Conservation (phyloP, 148 eudicot species). For the Pouteria glomerata region DNA sequence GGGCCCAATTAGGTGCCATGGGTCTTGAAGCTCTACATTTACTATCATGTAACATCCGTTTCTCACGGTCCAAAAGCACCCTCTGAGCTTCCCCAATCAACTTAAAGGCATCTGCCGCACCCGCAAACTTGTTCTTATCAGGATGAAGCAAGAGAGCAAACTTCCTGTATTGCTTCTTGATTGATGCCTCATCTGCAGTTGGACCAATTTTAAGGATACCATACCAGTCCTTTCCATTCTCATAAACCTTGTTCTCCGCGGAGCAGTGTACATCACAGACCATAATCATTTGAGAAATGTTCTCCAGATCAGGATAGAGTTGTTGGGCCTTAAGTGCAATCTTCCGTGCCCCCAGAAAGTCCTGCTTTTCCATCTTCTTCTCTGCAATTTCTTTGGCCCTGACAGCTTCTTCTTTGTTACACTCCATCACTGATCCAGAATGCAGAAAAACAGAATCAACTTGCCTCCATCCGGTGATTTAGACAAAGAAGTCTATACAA, state of each 20-base stretch:
- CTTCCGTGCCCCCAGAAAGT: slow-evolving; percentile 58
- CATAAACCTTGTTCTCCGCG: slow-evolving; percentile 44
- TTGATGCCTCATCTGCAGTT: slow-evolving; percentile 51
- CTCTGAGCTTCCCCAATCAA: slow-evolving; percentile 72
- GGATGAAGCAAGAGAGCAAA: slow-evolving; percentile 82
- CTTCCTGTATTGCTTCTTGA: slow-evolving; percentile 71
- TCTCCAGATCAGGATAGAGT: slow-evolving; percentile 59
- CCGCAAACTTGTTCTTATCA: slow-evolving; percentile 79
- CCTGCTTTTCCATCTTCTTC: slow-evolving; percentile 54
- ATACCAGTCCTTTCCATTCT: slow-evolving; percentile 64
- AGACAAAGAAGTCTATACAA: not conserved
- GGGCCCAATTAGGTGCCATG: slow-evolving; percentile 20
- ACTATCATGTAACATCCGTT: slow-evolving; percentile 36
- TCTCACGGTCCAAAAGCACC: slow-evolving; percentile 52
- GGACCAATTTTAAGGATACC: slow-evolving; percentile 62
- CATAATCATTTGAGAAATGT: slow-evolving; percentile 52
- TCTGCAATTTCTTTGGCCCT: slow-evolving; percentile 72
- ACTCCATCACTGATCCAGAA: slow-evolving; percentile 54
- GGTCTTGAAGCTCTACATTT: slow-evolving; percentile 28
- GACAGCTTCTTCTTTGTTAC: slow-evolving; percentile 85
- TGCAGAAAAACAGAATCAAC: not conserved
- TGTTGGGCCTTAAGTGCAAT: slow-evolving; percentile 64
- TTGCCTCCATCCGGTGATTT: not conserved
- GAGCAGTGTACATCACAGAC: slow-evolving; percentile 80
- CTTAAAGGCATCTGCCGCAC: slow-evolving; percentile 84